Conservation (phyloP, 1,139 yeast species). For the Arxiozyma telluris region DNA sequence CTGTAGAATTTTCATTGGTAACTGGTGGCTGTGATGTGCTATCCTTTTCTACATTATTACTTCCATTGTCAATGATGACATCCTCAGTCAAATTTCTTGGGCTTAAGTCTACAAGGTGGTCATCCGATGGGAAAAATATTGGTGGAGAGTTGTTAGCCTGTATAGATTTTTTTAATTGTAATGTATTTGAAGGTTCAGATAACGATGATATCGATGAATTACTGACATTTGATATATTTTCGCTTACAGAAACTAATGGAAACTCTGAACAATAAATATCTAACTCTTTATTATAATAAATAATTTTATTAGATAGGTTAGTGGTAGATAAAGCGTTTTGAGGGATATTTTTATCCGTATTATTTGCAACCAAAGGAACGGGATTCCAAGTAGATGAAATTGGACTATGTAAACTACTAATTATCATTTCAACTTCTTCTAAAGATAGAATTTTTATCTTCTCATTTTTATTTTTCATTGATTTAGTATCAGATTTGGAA, state of each 20-base stretch:
- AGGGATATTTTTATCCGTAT: background rate
- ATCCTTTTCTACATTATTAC: background rate
- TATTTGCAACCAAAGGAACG: conserved; percentile 33
- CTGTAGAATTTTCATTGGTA: background rate
- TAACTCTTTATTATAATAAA: conserved; percentile 52
- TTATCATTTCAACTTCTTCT: conserved; percentile 33
- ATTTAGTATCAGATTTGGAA: background rate
- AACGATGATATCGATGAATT: background rate
- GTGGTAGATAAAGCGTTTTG: conserved; percentile 12
- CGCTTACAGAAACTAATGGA: conserved; percentile 39
- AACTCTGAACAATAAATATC: conserved; percentile 48
- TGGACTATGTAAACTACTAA: conserved; percentile 26
- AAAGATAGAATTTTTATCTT: conserved; percentile 21
- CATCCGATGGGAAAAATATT: conserved; percentile 21
- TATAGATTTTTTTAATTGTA: background rate
- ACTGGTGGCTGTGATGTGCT: background rate
- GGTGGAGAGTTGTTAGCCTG: background rate
- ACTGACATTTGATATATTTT: background rate
- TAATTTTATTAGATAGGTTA: conserved; percentile 39
- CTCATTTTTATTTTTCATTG: conserved; percentile 1
- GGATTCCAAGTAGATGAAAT: conserved; percentile 44
- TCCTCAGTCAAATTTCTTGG: conserved; percentile 11
- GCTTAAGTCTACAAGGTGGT: conserved; percentile 21
- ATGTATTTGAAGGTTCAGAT: background rate
- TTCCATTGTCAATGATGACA: background rate